phyloP scores from a whole-genome alignment of 805 yeast species.

The Wickerhamiella slavikovae region DNA sequence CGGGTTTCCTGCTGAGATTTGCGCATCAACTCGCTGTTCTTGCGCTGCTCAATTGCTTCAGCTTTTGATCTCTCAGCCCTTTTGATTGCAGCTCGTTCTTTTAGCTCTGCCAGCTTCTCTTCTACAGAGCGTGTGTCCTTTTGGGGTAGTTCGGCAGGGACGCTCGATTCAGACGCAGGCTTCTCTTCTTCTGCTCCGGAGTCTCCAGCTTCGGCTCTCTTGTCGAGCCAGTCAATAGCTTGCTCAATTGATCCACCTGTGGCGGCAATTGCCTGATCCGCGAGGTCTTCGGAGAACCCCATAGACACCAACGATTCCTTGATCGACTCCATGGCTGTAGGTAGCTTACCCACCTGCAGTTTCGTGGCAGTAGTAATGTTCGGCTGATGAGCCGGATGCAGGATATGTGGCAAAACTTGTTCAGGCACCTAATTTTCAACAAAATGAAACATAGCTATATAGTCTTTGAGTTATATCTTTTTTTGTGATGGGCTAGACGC shows the following conservation, averaged over 20 bases:
- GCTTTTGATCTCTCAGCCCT: slow-evolving; percentile 16
- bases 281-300: slow-evolving; percentile 17
- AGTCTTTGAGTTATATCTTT: too few relatives aligned
- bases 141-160: too few relatives aligned
- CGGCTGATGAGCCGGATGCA: too few relatives aligned
- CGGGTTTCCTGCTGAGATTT: slow-evolving; percentile 15
- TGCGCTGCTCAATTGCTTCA: slow-evolving; percentile 13
- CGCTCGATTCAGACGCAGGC: slow-evolving; percentile 7
- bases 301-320: slow-evolving; percentile 12
- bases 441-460: too few relatives aligned
- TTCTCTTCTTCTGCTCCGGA: slow-evolving; percentile 7
- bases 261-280: slow-evolving; percentile 14
- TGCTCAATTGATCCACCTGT: slow-evolving; percentile 11
- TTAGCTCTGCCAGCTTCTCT: slow-evolving; percentile 15
- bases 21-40: slow-evolving; percentile 14
- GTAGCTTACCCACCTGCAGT: too few relatives aligned
- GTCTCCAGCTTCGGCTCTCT: slow-evolving; percentile 7
- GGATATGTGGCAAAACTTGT: too few relatives aligned
- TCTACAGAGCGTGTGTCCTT: slow-evolving; percentile 9
- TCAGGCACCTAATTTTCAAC: too few relatives aligned
- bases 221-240: slow-evolving; percentile 17
- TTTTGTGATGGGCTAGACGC: too few relatives aligned
- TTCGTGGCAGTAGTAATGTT: too few relatives aligned
- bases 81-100: slow-evolving; percentile 14
- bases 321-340: slow-evolving; percentile 1